These are phyloP conservation scores for Geotrichum restrictum DNA, from an alignment of 1,139 yeast genomes.

Conservation along the genomic window DNA sequence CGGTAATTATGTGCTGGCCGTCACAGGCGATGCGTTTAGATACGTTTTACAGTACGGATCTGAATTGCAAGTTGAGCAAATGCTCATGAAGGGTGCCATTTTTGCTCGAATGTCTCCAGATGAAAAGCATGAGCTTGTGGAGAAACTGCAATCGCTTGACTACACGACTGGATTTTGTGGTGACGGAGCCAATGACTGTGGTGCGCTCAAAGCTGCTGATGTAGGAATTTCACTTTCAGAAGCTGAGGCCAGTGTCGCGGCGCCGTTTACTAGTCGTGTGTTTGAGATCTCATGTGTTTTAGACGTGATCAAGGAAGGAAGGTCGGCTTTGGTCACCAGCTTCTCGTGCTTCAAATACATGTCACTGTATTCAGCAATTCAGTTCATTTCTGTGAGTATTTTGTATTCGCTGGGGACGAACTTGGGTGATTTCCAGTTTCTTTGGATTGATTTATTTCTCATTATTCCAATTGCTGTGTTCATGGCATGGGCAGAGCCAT, in stretches of 20 bases:
- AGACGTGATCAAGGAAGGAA: constrained; percentile 87
- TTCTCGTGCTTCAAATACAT: constrained; percentile 96
- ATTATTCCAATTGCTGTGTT: constrained; percentile 92
- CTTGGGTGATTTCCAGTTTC: constrained; percentile 94
- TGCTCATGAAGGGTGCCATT: constrained; percentile 69
- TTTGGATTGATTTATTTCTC: constrained; percentile 84
- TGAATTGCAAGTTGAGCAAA: constrained; percentile 44
- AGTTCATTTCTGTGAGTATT: constrained; percentile 80
- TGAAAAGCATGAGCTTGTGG: constrained; percentile 93
- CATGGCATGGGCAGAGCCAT: constrained; percentile 95
- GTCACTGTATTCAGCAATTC: constrained; percentile 96
- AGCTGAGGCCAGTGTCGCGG: constrained; percentile 98
- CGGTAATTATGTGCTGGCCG: constrained; percentile 62
- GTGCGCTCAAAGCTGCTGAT: constrained; percentile 95
- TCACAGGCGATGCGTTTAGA: constrained; percentile 89
- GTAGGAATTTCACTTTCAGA: constrained; percentile 94
- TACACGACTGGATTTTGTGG: constrained; percentile 97
- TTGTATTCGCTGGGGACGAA: constrained; percentile 86
- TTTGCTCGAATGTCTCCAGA: constrained; percentile 99
- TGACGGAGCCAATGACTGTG: constrained; percentile 89
- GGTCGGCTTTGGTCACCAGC: constrained; percentile 93
- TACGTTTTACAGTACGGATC: constrained; percentile 50
- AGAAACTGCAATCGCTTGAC: constrained; percentile 74
- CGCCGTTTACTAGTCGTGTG: constrained; percentile 87
- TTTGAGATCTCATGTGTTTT: constrained; percentile 92